Percentiles rank a stretch among this genome's conserved stretches.
phyloP scores from a whole-genome alignment of 306 rosid genomes.

The Lotus japonicus region DNA sequence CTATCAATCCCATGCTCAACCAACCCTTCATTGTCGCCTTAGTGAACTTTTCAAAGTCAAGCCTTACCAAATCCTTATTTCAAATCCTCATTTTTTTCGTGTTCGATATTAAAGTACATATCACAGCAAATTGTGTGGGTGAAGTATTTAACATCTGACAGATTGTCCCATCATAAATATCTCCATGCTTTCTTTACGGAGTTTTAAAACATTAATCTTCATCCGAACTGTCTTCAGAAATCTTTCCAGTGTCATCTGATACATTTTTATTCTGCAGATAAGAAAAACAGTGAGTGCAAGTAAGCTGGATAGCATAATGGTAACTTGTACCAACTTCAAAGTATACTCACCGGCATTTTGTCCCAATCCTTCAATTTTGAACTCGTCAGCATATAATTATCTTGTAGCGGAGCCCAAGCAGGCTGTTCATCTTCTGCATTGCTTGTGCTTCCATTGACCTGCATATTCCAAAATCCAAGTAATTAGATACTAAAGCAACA shows the following conservation, averaged over 20 bases:
- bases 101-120: too few species aligned
- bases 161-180: not conserved
- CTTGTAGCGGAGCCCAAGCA: constrained; percentile 91
- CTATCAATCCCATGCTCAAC: too few species aligned
- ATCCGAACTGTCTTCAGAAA: constrained; percentile 57
- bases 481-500: not conserved
- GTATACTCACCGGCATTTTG: constrained; percentile 58
- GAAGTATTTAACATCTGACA: constrained; percentile 9
- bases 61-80: too few species aligned
- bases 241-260: constrained; percentile 49
- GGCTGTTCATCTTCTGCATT: constrained; percentile 57
- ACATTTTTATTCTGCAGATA: constrained; percentile 40
- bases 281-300: not conserved
- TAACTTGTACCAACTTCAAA: not conserved
- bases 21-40: too few species aligned
- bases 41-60: too few species aligned
- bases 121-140: too few species aligned
- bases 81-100: too few species aligned
- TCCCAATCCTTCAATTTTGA: constrained; percentile 86
- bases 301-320: not conserved
- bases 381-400: constrained; percentile 82
- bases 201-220: constrained; percentile 46
- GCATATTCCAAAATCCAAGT: constrained; percentile 10
- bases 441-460: constrained; percentile 41
- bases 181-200: not conserved